Percentiles rank a stretch among this genome's conserved stretches.
These are phyloP conservation scores for Pseudogymnoascus pannorum DNA, from an alignment of 2,329 filamentous ascomycete genomes.

Conservation along the genomic window DNA sequence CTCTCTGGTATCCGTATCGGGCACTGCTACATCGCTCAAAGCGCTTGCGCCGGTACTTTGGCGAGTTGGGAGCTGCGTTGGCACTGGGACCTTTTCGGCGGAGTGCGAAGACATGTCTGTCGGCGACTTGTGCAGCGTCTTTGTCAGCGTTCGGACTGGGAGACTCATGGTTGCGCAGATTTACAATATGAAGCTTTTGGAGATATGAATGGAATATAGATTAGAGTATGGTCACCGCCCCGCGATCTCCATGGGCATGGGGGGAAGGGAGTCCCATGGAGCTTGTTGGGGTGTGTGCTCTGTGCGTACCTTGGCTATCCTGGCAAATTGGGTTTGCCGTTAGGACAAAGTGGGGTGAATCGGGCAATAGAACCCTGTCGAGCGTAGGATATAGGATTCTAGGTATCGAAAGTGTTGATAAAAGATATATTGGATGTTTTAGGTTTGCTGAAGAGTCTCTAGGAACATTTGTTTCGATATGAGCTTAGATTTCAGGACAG, in stretches of 20 bases:
- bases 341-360: slow-evolving; percentile 4
- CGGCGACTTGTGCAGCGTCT: background rate
- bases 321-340: slow-evolving; percentile 3
- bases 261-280: background rate
- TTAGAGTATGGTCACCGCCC: slow-evolving; percentile 5
- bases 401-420: background rate
- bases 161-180: background rate
- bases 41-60: slow-evolving; percentile 21
- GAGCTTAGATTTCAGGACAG: background rate
- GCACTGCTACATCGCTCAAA: slow-evolving; percentile 23
- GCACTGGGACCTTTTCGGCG: background rate
- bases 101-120: background rate
- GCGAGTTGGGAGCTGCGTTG: slow-evolving; percentile 20
- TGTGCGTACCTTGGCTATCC: slow-evolving; percentile 7
- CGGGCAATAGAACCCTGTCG: background rate
- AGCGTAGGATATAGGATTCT: background rate
- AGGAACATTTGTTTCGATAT: background rate
- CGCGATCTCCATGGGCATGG: slow-evolving; percentile 2
- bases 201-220: background rate
- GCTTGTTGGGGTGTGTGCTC: slow-evolving; percentile 5
- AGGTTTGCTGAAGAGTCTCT: background rate
- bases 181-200: slow-evolving; percentile 4
- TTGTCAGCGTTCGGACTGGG: slow-evolving; percentile 7
- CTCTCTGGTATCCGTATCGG: slow-evolving; percentile 24
- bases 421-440: background rate